Conservation (phyloP, 306 rosid species). For the Lotus japonicus region DNA sequence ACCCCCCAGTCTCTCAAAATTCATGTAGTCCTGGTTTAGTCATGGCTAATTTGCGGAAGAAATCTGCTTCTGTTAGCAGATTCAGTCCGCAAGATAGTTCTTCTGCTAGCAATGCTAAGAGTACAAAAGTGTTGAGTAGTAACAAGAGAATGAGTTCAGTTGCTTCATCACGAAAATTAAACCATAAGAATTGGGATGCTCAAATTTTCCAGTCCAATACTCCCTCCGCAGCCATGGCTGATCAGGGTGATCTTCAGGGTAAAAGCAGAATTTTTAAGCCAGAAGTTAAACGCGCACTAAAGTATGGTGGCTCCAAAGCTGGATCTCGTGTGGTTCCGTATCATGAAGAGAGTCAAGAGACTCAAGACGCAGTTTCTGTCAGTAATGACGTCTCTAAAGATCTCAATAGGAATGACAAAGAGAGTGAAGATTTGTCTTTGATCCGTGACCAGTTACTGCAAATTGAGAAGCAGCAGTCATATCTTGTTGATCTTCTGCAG, state of each 20-base stretch:
- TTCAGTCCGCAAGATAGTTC: conserved; percentile 57
- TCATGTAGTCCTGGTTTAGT: conserved; percentile 39
- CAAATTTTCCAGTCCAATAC: conserved; percentile 33
- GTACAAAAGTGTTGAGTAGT: conserved; percentile 33
- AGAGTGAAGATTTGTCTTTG: conserved; percentile 60
- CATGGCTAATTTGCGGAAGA: conserved; percentile 45
- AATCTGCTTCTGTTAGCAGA: conserved; percentile 23
- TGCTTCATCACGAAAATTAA: conserved; percentile 38
- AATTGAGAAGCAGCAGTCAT: conserved; percentile 92
- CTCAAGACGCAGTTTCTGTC: conserved; percentile 42
- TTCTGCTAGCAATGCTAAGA: conserved; percentile 51
- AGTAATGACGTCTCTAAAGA: conserved; percentile 41
- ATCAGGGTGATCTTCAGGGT: conserved; percentile 34
- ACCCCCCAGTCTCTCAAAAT: conserved; percentile 44
- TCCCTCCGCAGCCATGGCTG: conserved; percentile 24
- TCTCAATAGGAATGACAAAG: conserved; percentile 43
- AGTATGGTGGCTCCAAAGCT: conserved; percentile 42
- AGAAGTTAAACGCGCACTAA: conserved; percentile 49
- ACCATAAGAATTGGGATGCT: conserved; percentile 55
- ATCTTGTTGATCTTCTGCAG: conserved; percentile 82
- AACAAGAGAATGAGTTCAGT: conserved; percentile 37
- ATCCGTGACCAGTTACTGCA: conserved; percentile 83
- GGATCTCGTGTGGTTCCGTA: conserved; percentile 92
- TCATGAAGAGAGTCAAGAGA: conserved; percentile 48
- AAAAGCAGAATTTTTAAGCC: conserved; percentile 41